Evolutionary conservation across 805 yeast genomes (phyloP).

Genomic region (Grigorovia transvaalensis): DNA sequence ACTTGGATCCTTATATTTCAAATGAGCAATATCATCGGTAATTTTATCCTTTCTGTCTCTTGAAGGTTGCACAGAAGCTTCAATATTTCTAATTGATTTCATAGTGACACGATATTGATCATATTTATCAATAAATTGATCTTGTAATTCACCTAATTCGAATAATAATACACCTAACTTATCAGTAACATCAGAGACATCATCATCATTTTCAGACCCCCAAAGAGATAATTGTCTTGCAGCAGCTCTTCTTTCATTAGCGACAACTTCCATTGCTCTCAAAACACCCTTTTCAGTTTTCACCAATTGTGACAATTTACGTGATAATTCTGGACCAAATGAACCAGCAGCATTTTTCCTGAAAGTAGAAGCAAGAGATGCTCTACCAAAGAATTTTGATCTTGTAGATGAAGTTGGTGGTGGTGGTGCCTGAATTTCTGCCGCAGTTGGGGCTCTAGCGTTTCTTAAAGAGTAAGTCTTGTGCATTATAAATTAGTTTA

Average conservation of each 20-base stretch:
- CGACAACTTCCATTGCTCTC: conserved; percentile 86
- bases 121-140: conserved; percentile 95
- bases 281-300: conserved; percentile 94
- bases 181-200: conserved; percentile 93
- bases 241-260: conserved; percentile 89
- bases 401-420: conserved; percentile 71
- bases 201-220: conserved; percentile 98
- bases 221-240: conserved; percentile 94
- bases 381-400: conserved; percentile 66
- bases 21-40: conserved; percentile 94
- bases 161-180: conserved; percentile 90
- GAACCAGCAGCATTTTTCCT: conserved; percentile 84
- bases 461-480: conserved; percentile 77
- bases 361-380: conserved; percentile 56
- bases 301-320: conserved; percentile 82
- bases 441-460: conserved; percentile 71
- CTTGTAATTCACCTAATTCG: conserved; percentile 97
- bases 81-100: conserved; percentile 91
- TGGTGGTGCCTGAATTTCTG: conserved; percentile 70
- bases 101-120: conserved; percentile 95
- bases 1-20: conserved; percentile 97
- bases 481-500: conserved; percentile 40
- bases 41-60: conserved; percentile 97
- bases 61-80: conserved; percentile 95
- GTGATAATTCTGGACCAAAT: conserved; percentile 88